Conservation (phyloP, 78 protist species). For the Cyanophora paradoxa region DNA sequence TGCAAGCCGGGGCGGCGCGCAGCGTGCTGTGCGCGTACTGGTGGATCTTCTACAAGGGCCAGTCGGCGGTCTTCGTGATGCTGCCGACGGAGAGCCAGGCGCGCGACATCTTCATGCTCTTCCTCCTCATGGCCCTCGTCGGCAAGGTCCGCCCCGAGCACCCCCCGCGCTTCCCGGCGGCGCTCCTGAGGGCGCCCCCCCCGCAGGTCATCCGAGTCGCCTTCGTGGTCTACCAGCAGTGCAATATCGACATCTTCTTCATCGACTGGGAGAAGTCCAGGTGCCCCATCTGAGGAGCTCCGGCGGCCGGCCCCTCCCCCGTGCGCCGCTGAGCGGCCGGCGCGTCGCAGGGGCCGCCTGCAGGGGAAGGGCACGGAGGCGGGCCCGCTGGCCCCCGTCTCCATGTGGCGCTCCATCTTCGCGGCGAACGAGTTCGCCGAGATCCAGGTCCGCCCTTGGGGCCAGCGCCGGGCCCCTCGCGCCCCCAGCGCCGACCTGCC, state of each 20-base stretch:
- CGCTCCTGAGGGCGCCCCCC: neutral
- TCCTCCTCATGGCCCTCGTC: neutral
- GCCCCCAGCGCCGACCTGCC: too few relatives aligned
- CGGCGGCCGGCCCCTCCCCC: neutral
- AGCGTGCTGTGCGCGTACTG: neutral
- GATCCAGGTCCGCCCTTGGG: too few relatives aligned
- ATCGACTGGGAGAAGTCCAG: conserved; percentile 31
- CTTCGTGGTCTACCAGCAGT: conserved; percentile 7
- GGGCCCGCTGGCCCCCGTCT: neutral
- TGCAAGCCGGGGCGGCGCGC: too few relatives aligned
- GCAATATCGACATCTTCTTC: conserved; percentile 18
- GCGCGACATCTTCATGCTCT: neutral
- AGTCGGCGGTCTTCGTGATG: neutral
- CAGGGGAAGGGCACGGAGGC: neutral
- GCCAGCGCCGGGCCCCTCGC: too few relatives aligned
- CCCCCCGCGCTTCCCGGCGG: too few relatives aligned
- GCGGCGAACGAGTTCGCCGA: conserved; percentile 34
- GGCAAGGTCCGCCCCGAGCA: conserved; percentile 1
- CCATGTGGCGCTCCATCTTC: conserved; percentile 29
- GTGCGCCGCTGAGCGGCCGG: neutral
- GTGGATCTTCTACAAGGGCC: conserved; percentile 6
- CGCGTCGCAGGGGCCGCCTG: neutral
- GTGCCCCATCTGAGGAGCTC: neutral
- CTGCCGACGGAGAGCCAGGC: neutral
- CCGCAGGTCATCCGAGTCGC: neutral